phyloP scores from a whole-genome alignment of 192 early-diverging fungal genomes.

The Backusella westeae region DNA sequence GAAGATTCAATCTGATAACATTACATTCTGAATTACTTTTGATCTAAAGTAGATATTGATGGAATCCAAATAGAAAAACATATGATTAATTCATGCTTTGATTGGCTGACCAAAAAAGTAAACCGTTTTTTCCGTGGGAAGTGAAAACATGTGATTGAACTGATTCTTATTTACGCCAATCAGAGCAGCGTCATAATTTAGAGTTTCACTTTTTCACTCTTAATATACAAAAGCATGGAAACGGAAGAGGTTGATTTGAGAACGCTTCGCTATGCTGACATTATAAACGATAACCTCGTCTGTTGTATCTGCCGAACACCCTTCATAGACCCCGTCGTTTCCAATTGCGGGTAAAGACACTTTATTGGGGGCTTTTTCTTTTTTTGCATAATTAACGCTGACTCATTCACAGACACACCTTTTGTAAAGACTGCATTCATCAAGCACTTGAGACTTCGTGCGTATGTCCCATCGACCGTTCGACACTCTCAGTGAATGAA shows the following conservation, averaged over 20 bases:
- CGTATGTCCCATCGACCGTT: constrained; percentile 62
- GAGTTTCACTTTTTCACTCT: not conserved
- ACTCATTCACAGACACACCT: constrained; percentile 55
- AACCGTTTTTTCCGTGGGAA: not conserved
- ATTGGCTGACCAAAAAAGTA: too few species aligned
- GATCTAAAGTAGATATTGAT: too few species aligned
- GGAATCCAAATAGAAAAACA: too few species aligned
- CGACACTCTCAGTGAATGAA: constrained; percentile 33
- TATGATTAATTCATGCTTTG: too few species aligned
- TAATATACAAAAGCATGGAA: not conserved
- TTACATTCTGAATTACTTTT: too few species aligned
- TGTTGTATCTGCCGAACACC: constrained; percentile 48
- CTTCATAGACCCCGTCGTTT: constrained; percentile 44
- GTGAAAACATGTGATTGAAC: not conserved
- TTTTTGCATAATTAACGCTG: not conserved
- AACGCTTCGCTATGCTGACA: constrained; percentile 16
- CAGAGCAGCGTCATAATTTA: not conserved
- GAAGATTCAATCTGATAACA: too few species aligned
- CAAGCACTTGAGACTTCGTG: constrained; percentile 44
- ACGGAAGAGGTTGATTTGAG: constrained; percentile 16
- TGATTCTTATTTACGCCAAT: not conserved
- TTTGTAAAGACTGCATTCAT: constrained; percentile 59
- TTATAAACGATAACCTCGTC: constrained; percentile 39
- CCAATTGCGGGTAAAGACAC: constrained; percentile 38
- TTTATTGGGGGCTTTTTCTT: not conserved